A percentile compares a stretch with the other conserved stretches of the same genome.
Evolutionary conservation across 257 asterid species (phyloP).

Genomic region (Salvia miltiorrhiza): DNA sequence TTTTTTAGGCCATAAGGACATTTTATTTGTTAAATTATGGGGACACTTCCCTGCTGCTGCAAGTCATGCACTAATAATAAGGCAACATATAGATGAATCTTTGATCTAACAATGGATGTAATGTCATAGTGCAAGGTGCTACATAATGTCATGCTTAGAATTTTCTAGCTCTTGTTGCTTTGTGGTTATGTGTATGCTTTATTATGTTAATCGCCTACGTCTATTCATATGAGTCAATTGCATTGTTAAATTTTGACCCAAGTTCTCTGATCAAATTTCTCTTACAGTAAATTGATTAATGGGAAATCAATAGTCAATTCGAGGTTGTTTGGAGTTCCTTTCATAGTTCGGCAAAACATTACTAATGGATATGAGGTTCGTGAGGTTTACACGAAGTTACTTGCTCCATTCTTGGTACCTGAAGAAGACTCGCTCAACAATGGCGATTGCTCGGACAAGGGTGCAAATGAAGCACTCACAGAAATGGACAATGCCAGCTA

Average conservation of each 20-base stretch:
- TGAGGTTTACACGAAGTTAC: slow-evolving; percentile 46
- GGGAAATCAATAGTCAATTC: slow-evolving; percentile 48
- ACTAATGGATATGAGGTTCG: slow-evolving; percentile 56
- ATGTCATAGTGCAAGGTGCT: slow-evolving; percentile 14
- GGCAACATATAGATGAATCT: slow-evolving; percentile 14
- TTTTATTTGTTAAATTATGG: neutral
- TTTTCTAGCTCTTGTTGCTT: neutral
- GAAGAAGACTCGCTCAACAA: slow-evolving; percentile 32
- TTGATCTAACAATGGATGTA: neutral
- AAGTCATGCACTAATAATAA: slow-evolving; percentile 10
- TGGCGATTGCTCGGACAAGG: slow-evolving; percentile 27
- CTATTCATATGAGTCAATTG: slow-evolving; percentile 11
- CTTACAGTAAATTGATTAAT: slow-evolving; percentile 44
- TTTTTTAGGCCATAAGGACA: neutral
- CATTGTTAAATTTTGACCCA: slow-evolving; percentile 11
- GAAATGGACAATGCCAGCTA: slow-evolving; percentile 30
- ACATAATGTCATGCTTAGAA: neutral
- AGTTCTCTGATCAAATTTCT: slow-evolving; percentile 20
- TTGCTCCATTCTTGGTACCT: slow-evolving; percentile 54
- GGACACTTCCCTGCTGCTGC: slow-evolving; percentile 11
- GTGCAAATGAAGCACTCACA: slow-evolving; percentile 32
- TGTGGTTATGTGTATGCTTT: neutral
- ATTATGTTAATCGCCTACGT: slow-evolving; percentile 11
- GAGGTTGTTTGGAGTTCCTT: slow-evolving; percentile 80
- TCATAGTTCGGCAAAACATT: slow-evolving; percentile 49